Percentiles rank a stretch among this genome's conserved stretches.
These are phyloP conservation scores for Clonostachys rhizophaga DNA, from an alignment of 2,329 filamentous ascomycete genomes.

Conservation along the genomic window DNA sequence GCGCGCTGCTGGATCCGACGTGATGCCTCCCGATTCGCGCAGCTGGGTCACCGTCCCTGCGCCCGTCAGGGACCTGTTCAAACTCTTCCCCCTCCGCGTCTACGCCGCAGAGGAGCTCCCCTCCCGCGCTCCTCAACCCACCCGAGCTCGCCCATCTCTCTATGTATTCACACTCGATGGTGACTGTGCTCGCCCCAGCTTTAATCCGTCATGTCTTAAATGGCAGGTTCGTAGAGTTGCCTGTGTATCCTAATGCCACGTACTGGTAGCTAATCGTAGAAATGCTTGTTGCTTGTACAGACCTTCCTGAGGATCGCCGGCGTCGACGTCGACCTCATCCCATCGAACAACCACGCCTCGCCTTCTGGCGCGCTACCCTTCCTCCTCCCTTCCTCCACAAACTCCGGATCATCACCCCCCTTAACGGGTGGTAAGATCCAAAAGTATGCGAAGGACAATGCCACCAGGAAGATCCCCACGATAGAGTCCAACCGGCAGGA, in stretches of 20 bases:
- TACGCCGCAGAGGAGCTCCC: constrained; percentile 76
- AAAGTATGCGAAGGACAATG: constrained; percentile 56
- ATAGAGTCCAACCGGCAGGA: constrained; percentile 54
- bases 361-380: constrained; percentile 87
- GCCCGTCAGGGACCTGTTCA: constrained; percentile 79
- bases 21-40: neutral
- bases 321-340: constrained; percentile 59
- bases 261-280: no score
- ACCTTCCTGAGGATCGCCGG: constrained; percentile 76
- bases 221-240: constrained; percentile 48
- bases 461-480: constrained; percentile 31
- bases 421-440: constrained; percentile 52
- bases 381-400: constrained; percentile 51
- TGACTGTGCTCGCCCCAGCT: constrained; percentile 61
- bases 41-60: constrained; percentile 59
- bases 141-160: constrained; percentile 48
- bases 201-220: constrained; percentile 89
- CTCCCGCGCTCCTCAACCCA: constrained; percentile 40
- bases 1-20: neutral
- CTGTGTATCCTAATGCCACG: no score
- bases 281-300: constrained; percentile 32
- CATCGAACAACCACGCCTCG: constrained; percentile 90
- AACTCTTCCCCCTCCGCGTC: constrained; percentile 72
- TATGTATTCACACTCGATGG: constrained; percentile 72
- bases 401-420: constrained; percentile 46